phyloP scores from a whole-genome alignment of 169 alveolate genomes.

The Plasmodium chabaudi region DNA sequence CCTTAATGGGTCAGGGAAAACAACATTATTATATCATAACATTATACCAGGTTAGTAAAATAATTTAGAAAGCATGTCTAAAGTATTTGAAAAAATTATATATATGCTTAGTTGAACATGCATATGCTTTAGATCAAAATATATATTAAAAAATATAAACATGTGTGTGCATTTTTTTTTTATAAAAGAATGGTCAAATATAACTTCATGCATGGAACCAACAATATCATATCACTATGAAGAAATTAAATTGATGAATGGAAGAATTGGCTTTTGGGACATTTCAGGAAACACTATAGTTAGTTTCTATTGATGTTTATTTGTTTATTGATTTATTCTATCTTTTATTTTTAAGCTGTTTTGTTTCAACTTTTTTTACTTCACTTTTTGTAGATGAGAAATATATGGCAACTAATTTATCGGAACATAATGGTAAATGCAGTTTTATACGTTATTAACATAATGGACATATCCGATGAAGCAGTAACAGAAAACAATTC shows the following conservation, averaged over 20 bases:
- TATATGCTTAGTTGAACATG: too few relatives aligned
- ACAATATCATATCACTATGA: slow-evolving; percentile 74
- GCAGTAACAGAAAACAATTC: slow-evolving; percentile 29
- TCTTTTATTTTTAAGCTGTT: neutral
- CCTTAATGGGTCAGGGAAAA: slow-evolving; percentile 76
- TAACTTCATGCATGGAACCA: slow-evolving; percentile 73
- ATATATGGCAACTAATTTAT: slow-evolving; percentile 64
- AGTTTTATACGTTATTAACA: slow-evolving; percentile 62
- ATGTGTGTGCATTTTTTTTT: neutral
- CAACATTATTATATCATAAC: slow-evolving; percentile 71
- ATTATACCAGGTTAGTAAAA: slow-evolving; percentile 64
- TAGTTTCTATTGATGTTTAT: slow-evolving; percentile 11
- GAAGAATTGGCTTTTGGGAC: slow-evolving; percentile 75
- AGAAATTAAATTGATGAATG: slow-evolving; percentile 58
- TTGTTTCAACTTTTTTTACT: neutral
- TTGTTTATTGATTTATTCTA: slow-evolving; percentile 11
- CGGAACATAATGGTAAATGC: slow-evolving; percentile 70
- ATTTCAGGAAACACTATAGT: slow-evolving; percentile 67
- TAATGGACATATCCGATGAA: slow-evolving; percentile 77
- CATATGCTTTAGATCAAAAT: too few relatives aligned
- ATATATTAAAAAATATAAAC: neutral
- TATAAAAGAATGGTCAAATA: slow-evolving; percentile 69
- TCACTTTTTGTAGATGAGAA: slow-evolving; percentile 53
- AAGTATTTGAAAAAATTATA: too few relatives aligned
- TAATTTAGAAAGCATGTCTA: neutral